These are phyloP conservation scores for Vachellia collinsii DNA, from an alignment of 306 rosid genomes.

Conservation along the genomic window DNA sequence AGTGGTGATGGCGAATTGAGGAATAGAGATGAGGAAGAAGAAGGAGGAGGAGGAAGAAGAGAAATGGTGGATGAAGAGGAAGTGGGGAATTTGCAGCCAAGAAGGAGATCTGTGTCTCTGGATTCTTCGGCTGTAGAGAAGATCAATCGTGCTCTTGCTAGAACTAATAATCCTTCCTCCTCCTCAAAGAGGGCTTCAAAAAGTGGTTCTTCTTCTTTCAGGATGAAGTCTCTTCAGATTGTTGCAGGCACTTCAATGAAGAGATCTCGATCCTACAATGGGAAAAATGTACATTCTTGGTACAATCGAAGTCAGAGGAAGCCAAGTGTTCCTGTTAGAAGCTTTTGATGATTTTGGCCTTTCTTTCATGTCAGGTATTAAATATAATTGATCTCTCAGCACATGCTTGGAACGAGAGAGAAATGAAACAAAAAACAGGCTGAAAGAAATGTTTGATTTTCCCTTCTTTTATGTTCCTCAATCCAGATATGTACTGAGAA, in stretches of 20 bases:
- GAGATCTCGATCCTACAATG: slow-evolving; percentile 71
- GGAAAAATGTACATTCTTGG: slow-evolving; percentile 48
- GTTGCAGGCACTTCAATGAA: slow-evolving; percentile 53
- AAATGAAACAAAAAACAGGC: neutral
- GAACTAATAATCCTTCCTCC: neutral
- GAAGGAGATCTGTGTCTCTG: slow-evolving; percentile 70
- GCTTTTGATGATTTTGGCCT: slow-evolving; percentile 40
- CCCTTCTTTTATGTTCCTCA: neutral
- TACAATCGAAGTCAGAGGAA: slow-evolving; percentile 45
- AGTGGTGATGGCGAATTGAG: slow-evolving; percentile 37
- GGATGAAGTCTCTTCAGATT: slow-evolving; percentile 42
- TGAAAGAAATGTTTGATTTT: neutral
- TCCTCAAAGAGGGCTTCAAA: slow-evolving; percentile 37
- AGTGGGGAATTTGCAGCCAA: slow-evolving; percentile 16
- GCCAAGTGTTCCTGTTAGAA: slow-evolving; percentile 47
- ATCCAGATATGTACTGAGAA: slow-evolving; percentile 6
- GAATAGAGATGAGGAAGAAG: slow-evolving; percentile 26
- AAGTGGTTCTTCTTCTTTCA: slow-evolving; percentile 65
- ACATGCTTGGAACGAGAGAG: neutral
- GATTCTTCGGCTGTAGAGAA: slow-evolving; percentile 54
- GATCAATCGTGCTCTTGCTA: slow-evolving; percentile 36
- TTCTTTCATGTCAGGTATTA: neutral
- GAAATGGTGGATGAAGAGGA: slow-evolving; percentile 1
- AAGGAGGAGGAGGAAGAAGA: neutral
- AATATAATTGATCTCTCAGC: neutral